phyloP scores from a whole-genome alignment of 495 filamentous ascomycete species.

The Cercophora sp. region DNA sequence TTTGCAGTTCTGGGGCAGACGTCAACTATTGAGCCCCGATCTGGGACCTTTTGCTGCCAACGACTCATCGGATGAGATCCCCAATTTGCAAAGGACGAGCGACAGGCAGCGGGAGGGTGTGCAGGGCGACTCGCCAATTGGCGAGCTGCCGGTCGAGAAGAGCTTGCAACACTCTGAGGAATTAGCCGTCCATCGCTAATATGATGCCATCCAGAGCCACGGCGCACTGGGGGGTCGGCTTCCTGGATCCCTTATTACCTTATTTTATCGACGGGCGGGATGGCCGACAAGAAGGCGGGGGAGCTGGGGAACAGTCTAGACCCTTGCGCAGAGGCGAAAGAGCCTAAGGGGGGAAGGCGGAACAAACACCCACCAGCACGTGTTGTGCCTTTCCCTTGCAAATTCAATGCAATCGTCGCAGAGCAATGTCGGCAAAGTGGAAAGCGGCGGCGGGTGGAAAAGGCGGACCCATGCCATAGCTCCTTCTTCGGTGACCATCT shows the following conservation, averaged over 20 bases:
- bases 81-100: too few species aligned
- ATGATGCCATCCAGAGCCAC: background rate
- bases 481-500: too few species aligned
- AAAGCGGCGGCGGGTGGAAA: background rate
- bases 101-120: too few species aligned
- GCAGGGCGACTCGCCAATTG: too few species aligned
- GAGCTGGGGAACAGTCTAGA: background rate
- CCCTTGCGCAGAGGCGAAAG: background rate
- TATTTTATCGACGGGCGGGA: background rate
- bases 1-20: too few species aligned
- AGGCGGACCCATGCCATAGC: too few species aligned
- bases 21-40: too few species aligned
- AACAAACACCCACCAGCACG: background rate
- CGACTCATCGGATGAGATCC: too few species aligned
- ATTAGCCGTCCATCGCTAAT: too few species aligned
- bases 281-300: background rate
- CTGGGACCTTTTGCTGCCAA: too few species aligned
- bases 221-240: background rate
- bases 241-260: too few species aligned
- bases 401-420: background rate
- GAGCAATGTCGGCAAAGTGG: background rate
- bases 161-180: background rate
- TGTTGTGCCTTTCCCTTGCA: background rate
- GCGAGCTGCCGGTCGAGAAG: too few species aligned
- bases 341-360: background rate